Evolutionary conservation across 2,329 filamentous ascomycete species (phyloP), one percentile per base, ranked within the genome.

Genomic region (Stromatinia cepivora): DNA sequence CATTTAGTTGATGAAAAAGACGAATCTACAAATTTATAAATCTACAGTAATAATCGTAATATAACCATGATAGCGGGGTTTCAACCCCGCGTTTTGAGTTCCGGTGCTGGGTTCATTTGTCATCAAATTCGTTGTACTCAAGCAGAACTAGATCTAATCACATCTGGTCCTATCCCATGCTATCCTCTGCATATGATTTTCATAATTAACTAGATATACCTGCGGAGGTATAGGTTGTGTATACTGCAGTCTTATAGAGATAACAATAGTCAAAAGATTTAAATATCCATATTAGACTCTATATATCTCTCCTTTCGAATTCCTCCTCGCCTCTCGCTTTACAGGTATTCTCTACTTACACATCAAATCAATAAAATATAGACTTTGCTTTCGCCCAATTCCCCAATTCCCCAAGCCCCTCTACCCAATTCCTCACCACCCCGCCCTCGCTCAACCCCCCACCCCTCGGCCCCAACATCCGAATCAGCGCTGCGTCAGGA

Each of bases 391-490:
- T n/a, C n/a, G n/a, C 28, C 50, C 8, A 53, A 31, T 50, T 13
- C 22, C 25, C 20, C 4, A n/a, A 6, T 6, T 6, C 8, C 25
- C 15, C 46, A 8, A 48, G 17, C 50, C 25, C 28, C 31, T 42
- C 52, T 4, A 54, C 13, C 52, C n/a, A 22, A 25, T 6, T 22
- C 48, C 48, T 13, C 31, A 8, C 15, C 52, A 28, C 28, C 52
- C 28, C 17, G 15, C 11, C 50, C 50, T 13, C 10, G 13, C 52
- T 20, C 15, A 36, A 48, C 7, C 53, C 31, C 53, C 53, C 31
- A 56, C 53, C 53, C 53, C 20, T 56, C 53, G 53, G 53, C 53
- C 11, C 53, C 53, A 56, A 56, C 53, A 56, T 56, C 53, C 53
- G 53, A 22, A 42, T 15, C 13, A 42, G 13, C 13, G 1, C 39